A percentile compares a stretch with the other conserved stretches of the same genome.
phyloP scores from a whole-genome alignment of 2,329 filamentous ascomycete genomes.

The Zalaria obscura region DNA sequence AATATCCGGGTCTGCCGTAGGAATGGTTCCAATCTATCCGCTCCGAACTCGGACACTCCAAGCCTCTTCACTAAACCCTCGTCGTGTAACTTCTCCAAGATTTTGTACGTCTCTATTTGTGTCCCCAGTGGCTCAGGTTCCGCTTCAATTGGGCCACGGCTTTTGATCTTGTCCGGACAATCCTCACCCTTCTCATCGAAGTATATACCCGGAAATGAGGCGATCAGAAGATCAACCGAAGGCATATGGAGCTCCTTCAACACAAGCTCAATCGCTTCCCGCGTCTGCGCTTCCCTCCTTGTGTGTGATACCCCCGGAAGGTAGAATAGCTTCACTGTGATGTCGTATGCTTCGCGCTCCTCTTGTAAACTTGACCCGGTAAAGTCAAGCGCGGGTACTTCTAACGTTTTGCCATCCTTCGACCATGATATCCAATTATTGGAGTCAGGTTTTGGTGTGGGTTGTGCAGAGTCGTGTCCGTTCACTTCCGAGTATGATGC shows the following conservation, averaged over 20 bases:
- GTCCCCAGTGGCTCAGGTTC: constrained; percentile 45
- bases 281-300: constrained; percentile 51
- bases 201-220: constrained; percentile 83
- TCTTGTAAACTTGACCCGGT: constrained; percentile 59
- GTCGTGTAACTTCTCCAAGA: constrained; percentile 58
- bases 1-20: constrained; percentile 54
- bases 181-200: constrained; percentile 90
- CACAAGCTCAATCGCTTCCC: constrained; percentile 68
- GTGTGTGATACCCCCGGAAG: constrained; percentile 41
- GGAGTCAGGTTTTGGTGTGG: constrained; percentile 15
- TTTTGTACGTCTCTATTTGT: constrained; percentile 52
- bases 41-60: constrained; percentile 84
- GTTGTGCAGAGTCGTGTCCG: constrained; percentile 4
- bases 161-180: constrained; percentile 43
- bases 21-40: constrained; percentile 65
- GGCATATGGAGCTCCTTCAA: constrained; percentile 62
- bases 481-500: constrained; percentile 2
- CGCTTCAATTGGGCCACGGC: constrained; percentile 19
- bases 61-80: constrained; percentile 60
- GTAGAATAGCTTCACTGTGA: constrained; percentile 92
- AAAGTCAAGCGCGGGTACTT: constrained; percentile 66
- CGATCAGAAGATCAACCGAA: constrained; percentile 74
- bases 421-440: constrained; percentile 52
- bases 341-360: constrained; percentile 74
- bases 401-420: constrained; percentile 43